Conservation (phyloP, 2,329 filamentous ascomycete genomes). For the Coniochaeta ligniaria region DNA sequence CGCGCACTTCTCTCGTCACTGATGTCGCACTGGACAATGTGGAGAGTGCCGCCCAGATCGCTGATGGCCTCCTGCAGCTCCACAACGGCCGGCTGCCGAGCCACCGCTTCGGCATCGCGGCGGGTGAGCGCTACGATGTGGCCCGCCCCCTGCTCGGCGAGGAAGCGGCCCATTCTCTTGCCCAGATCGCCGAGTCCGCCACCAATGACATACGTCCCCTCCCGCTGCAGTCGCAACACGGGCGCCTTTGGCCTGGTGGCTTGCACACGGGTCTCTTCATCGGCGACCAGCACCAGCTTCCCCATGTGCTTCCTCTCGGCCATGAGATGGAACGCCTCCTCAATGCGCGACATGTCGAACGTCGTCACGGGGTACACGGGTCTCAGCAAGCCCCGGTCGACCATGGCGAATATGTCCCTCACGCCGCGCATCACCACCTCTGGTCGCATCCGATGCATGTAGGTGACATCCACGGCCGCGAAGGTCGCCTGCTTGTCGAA, state of each 20-base stretch:
- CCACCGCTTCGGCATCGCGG: no score
- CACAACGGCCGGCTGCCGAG: no score
- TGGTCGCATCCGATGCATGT: no score
- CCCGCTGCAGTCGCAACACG: background rate
- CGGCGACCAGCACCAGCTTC: background rate
- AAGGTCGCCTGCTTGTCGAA: conserved; percentile 31
- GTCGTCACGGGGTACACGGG: conserved; percentile 1
- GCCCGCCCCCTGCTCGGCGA: conserved; percentile 42
- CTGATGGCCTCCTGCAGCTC: no score
- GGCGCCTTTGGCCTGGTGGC: background rate
- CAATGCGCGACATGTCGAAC: conserved; percentile 2
- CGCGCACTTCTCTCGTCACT: no score
- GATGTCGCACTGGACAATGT: conserved; percentile 26
- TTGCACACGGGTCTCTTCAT: background rate
- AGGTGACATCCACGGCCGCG: background rate
- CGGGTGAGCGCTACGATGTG: conserved; percentile 48
- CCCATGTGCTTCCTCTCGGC: background rate
- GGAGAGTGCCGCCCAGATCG: conserved; percentile 15
- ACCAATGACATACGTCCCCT: conserved; percentile 38
- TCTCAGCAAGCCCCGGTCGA: background rate
- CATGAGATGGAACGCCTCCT: background rate
- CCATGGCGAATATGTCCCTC: no score
- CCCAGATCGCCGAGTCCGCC: conserved; percentile 55
- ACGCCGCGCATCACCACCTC: no score
- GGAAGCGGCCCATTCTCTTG: conserved; percentile 40